Conservation (phyloP, 163 green algal genomes). For the Scenedesmus sp. region DNA sequence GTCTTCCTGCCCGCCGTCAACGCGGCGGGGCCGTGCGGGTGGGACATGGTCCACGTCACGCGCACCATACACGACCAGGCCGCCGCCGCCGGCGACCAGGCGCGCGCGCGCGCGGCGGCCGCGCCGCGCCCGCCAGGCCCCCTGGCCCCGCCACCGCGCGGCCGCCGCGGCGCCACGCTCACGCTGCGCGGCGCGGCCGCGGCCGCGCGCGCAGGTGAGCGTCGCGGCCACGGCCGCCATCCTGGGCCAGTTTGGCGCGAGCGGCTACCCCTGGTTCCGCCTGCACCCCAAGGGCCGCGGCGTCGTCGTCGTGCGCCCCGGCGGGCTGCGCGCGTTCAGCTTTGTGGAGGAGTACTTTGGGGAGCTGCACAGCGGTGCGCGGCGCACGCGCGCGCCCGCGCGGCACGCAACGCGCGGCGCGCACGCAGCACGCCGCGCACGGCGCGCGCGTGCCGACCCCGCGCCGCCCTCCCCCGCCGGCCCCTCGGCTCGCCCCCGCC, state of each 20-base stretch:
- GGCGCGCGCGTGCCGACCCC: too few species aligned
- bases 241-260: conserved; percentile 5
- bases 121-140: too few species aligned
- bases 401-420: too few species aligned
- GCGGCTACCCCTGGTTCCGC: conserved; percentile 81
- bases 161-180: not conserved
- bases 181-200: not conserved
- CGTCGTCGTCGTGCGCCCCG: conserved; percentile 71
- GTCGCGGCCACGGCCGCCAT: conserved; percentile 56
- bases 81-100: not conserved
- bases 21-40: conserved; percentile 60
- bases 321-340: conserved; percentile 75
- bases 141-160: too few species aligned
- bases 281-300: conserved; percentile 87
- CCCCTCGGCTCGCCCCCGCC: too few species aligned
- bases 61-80: conserved; percentile 48
- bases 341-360: conserved; percentile 97
- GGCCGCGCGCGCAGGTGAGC: conserved; percentile 15
- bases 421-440: too few species aligned
- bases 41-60: conserved; percentile 62
- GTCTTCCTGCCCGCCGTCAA: conserved; percentile 70
- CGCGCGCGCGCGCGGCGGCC: too few species aligned
- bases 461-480: too few species aligned
- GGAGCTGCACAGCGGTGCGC: conserved; percentile 84
- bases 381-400: too few species aligned